These are phyloP conservation scores for Rhexocercosporidium sp. DNA, from an alignment of 2,329 filamentous ascomycete species.

Conservation along the genomic window DNA sequence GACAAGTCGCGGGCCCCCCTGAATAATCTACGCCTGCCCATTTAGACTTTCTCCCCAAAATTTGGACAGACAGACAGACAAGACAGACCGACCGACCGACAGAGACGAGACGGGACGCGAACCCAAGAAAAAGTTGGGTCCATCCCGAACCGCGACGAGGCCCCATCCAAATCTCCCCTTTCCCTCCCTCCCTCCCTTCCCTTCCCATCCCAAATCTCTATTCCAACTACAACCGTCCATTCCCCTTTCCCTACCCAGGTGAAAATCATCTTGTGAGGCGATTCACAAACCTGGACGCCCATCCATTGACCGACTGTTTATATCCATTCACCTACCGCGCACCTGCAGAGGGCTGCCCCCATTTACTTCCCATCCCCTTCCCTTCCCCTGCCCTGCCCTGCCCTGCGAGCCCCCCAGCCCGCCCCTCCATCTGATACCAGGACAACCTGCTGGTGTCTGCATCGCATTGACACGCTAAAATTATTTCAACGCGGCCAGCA, in stretches of 20 bases:
- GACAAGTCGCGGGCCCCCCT: no score
- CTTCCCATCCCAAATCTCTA: no score
- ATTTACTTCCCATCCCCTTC: no score
- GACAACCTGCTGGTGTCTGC: constrained; percentile 1
- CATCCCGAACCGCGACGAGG: no score
- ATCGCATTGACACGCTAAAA: constrained; percentile 12
- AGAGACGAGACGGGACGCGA: no score
- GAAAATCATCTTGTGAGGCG: constrained; percentile 8
- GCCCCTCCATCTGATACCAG: constrained; percentile 8
- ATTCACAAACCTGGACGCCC: neutral
- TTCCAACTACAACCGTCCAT: neutral
- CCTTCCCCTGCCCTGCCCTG: no score
- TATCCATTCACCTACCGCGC: neutral
- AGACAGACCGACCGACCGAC: no score
- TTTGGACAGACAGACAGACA: no score
- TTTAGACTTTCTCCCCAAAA: constrained; percentile 22
- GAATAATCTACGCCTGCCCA: no score
- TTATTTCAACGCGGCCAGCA: constrained; percentile 10
- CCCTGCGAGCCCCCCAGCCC: neutral
- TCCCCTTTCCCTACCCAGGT: constrained; percentile 4
- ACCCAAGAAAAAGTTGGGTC: no score
- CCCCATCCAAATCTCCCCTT: neutral
- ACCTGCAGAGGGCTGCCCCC: no score
- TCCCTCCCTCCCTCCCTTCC: no score
- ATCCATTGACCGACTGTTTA: constrained; percentile 8